Conservation (phyloP, 2,329 filamentous ascomycete species). For the Fusarium sp. region DNA sequence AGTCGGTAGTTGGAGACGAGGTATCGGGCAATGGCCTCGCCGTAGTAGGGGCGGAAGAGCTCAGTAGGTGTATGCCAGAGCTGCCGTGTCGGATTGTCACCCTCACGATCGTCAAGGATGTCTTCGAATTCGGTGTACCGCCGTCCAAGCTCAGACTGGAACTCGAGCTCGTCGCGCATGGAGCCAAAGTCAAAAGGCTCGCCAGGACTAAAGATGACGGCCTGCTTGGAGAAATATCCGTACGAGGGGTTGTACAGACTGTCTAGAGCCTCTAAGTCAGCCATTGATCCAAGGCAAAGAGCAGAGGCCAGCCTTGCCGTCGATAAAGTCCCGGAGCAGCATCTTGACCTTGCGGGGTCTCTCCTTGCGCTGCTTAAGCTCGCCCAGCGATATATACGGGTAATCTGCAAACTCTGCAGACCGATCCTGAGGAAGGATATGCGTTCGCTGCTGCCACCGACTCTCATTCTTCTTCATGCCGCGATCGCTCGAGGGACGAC, state of each 20-base stretch:
- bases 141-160: conserved; percentile 76
- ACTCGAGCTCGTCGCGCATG: conserved; percentile 84
- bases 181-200: conserved; percentile 87
- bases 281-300: conserved; percentile 22
- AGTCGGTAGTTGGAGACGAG: conserved; percentile 96
- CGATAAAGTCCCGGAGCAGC: conserved; percentile 96
- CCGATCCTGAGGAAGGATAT: conserved; percentile 77
- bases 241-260: conserved; percentile 94
- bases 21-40: conserved; percentile 95
- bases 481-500: conserved; percentile 48
- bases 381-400: conserved; percentile 83
- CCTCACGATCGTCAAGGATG: conserved; percentile 73
- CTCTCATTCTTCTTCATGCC: conserved; percentile 65
- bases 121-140: conserved; percentile 94
- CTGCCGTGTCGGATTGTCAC: conserved; percentile 77
- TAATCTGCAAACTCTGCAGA: conserved; percentile 81
- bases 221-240: conserved; percentile 95
- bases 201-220: conserved; percentile 92
- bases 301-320: conserved; percentile 64
- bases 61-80: conserved; percentile 99
- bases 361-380: conserved; percentile 74
- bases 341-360: conserved; percentile 91
- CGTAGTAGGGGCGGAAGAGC: conserved; percentile 95
- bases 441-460: conserved; percentile 85
- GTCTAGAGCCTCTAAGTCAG: conserved; percentile 60